phyloP scores from a whole-genome alignment of 2,329 filamentous ascomycete species.

The Sordariomycetes sp. region DNA sequence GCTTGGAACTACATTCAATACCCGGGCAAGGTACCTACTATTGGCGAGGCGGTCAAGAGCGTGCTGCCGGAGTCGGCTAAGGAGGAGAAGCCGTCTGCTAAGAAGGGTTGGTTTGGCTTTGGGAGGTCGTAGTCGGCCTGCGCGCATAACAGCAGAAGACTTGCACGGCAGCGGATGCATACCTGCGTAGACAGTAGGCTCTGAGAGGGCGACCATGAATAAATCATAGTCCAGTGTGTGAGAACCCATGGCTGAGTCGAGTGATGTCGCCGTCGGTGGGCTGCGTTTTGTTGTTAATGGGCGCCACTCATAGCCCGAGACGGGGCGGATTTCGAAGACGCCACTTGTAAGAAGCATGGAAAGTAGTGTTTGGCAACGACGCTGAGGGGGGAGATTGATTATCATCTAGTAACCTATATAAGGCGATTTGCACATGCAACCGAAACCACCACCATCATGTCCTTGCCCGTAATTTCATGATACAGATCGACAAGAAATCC shows the following conservation, averaged over 20 bases:
- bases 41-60: conserved; percentile 11
- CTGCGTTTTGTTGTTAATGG: too few relatives aligned
- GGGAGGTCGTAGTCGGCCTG: conserved; percentile 28
- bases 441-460: conserved; percentile 1
- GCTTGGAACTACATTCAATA: conserved; percentile 98
- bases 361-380: too few relatives aligned
- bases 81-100: conserved; percentile 34
- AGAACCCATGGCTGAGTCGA: too few relatives aligned
- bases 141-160: too few relatives aligned
- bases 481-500: conserved; percentile 33
- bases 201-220: too few relatives aligned
- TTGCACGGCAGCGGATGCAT: too few relatives aligned
- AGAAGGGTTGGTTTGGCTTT: conserved; percentile 74
- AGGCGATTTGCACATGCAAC: conserved; percentile 2
- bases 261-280: too few relatives aligned
- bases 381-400: conserved; percentile 1
- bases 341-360: too few relatives aligned
- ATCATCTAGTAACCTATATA: conserved; percentile 4
- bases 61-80: conserved; percentile 20
- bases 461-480: conserved; percentile 20
- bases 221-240: too few relatives aligned
- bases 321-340: too few relatives aligned
- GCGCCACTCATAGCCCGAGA: too few relatives aligned
- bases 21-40: conserved; percentile 41
- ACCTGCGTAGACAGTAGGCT: too few relatives aligned